Conservation (phyloP, 2,329 filamentous ascomycete genomes). For the Calonectria ilicicola region DNA sequence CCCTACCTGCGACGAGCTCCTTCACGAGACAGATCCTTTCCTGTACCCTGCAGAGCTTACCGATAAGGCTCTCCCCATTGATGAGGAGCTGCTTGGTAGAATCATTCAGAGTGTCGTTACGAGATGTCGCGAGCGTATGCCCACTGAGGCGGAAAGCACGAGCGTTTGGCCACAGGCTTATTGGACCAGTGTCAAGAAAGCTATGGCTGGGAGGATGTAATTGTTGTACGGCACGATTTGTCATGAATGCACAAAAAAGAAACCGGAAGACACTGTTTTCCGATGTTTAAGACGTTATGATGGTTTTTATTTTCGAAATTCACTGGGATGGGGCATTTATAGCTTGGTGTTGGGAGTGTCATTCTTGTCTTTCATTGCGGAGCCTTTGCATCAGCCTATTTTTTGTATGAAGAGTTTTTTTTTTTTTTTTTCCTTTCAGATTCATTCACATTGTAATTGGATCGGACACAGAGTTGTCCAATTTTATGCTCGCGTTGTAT, state of each 20-base stretch:
- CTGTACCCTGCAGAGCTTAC: conserved; percentile 70
- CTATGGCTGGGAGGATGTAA: conserved; percentile 51
- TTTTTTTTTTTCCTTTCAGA: too few species aligned
- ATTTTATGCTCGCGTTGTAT: conserved; percentile 17
- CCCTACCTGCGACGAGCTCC: conserved; percentile 73
- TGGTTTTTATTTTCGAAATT: conserved; percentile 33
- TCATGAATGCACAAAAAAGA: conserved; percentile 26
- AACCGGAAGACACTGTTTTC: not conserved
- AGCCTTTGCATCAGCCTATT: conserved; percentile 34
- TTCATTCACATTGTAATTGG: conserved; percentile 25
- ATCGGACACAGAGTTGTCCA: conserved; percentile 34
- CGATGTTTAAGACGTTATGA: conserved; percentile 33
- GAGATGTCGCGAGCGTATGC: conserved; percentile 69
- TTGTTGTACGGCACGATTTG: conserved; percentile 24
- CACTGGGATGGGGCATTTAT: conserved; percentile 40
- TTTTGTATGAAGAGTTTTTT: conserved; percentile 30
- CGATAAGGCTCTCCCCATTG: conserved; percentile 68
- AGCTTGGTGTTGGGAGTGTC: conserved; percentile 47
- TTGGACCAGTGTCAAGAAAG: conserved; percentile 69
- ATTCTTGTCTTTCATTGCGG: conserved; percentile 42
- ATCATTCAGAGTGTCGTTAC: conserved; percentile 73
- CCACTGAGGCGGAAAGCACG: conserved; percentile 67
- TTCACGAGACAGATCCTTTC: conserved; percentile 71
- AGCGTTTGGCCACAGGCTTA: conserved; percentile 71
- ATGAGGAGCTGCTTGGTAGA: conserved; percentile 70